Base-by-base conservation (phyloP, 805 yeast species). In the Ogataea nakhonphanomensis region DNA sequence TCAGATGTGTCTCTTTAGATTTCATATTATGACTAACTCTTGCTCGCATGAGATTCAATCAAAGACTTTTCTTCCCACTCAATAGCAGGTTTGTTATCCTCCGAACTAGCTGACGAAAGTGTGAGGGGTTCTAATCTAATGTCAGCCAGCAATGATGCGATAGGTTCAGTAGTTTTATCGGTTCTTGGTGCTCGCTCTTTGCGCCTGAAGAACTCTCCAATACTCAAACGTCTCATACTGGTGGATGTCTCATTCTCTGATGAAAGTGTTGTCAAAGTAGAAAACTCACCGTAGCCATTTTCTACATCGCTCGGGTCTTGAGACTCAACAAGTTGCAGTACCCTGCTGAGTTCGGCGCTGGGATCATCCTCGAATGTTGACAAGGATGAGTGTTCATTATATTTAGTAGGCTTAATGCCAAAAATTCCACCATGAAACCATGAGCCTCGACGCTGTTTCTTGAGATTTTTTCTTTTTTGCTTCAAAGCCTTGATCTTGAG, bases 401-500 rank as follows among this genome's bases (percentile, higher is more conserved):
- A 14, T n/a, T 39, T 40, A 2, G 41, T 15, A 25, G 21, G 35
- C 10, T 27, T 30, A 12, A 26, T 26, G 8, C 37, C 35, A 25
- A 47, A 39, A 17, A 47, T 8, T 3, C 51, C 45, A 2, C 45
- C 42, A 23, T 36, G 46, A 9, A 46, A 30, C 49, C 48, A 45
- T 17, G 29, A 39, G 13, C 37, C 35, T n/a, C 42, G 41, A 12
- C 48, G 37, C 11, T 41, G 47, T 30, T 38, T 43, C 25, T 41
- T 42, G 11, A 50, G 22, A 25, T 45, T 46, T 26, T 47, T 50
- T 25, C 37, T 41, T 33, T 39, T 47, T 35, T 30, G 17, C 34
- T 50, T 50, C 15, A 50, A 15, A 7, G 35, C 30, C 25, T 31
- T 41, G 28, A 50, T 50, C 30, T 40, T 38, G 22, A 29, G 29